Percentiles rank a stretch among this genome's conserved stretches.
Evolutionary conservation across 371 early-diverging fungal species (phyloP).

Genomic region (Batkoa obscura): DNA sequence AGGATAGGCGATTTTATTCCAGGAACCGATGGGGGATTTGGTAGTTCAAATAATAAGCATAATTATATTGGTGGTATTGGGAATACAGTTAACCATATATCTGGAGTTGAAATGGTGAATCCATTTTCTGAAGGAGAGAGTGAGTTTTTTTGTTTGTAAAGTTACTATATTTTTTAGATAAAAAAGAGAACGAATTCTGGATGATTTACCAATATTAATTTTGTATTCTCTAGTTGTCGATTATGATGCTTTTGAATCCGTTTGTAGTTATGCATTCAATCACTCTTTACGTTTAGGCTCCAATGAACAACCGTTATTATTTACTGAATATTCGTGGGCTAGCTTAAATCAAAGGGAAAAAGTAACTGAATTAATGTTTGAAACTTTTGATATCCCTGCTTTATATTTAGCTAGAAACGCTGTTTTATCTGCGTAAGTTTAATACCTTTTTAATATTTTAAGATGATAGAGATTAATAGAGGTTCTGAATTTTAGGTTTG

Average conservation of each 20-base stretch:
- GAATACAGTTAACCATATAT: too few relatives aligned
- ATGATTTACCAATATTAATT: background rate
- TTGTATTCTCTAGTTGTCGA: conserved; percentile 40
- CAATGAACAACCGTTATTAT: conserved; percentile 71
- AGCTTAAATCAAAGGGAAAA: conserved; percentile 61
- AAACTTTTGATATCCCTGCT: conserved; percentile 75
- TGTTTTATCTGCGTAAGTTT: conserved; percentile 69
- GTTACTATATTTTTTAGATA: too few relatives aligned
- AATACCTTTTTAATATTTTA: background rate
- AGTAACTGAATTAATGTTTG: conserved; percentile 79
- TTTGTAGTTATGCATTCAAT: conserved; percentile 66
- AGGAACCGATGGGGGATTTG: conserved; percentile 9
- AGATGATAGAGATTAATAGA: background rate
- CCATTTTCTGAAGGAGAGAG: too few relatives aligned
- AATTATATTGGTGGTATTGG: too few relatives aligned
- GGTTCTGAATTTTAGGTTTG: conserved; percentile 34
- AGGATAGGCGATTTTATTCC: conserved; percentile 10
- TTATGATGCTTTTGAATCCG: conserved; percentile 80
- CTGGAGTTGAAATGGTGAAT: too few relatives aligned
- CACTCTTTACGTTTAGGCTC: conserved; percentile 40
- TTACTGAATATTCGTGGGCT: conserved; percentile 84
- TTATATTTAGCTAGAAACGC: conserved; percentile 81
- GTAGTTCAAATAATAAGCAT: too few relatives aligned
- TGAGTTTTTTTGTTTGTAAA: too few relatives aligned
- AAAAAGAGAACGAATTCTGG: too few relatives aligned